These are phyloP conservation scores for Scutellaria barbata DNA, from an alignment of 257 asterid species.

Conservation along the genomic window DNA sequence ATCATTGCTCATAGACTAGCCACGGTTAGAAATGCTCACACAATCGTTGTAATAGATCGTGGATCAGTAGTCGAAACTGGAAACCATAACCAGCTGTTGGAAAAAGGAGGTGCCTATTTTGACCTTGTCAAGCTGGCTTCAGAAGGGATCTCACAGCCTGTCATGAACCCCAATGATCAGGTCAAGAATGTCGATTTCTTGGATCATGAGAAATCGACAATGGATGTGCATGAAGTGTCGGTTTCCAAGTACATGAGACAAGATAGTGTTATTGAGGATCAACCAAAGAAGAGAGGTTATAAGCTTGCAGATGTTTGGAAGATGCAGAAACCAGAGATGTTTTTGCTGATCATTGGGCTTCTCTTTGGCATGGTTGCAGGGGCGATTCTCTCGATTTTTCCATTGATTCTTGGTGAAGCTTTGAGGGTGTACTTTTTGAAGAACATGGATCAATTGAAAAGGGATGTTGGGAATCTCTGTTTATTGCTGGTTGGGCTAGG, in stretches of 20 bases:
- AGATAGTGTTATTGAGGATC: constrained; percentile 39
- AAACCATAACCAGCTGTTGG: constrained; percentile 66
- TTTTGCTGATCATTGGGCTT: constrained; percentile 54
- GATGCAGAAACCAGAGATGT: constrained; percentile 66
- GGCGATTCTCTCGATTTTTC: constrained; percentile 83
- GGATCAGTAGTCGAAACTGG: constrained; percentile 77
- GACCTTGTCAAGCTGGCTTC: constrained; percentile 76
- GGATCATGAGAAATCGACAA: constrained; percentile 31
- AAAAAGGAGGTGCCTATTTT: constrained; percentile 61
- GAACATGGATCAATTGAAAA: constrained; percentile 45
- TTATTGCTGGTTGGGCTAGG: constrained; percentile 72
- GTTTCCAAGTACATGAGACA: constrained; percentile 42
- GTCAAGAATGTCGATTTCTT: constrained; percentile 36
- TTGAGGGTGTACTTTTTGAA: constrained; percentile 62
- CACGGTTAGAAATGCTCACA: constrained; percentile 71
- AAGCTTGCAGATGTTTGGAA: constrained; percentile 61
- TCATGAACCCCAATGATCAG: constrained; percentile 32
- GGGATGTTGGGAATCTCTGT: constrained; percentile 64
- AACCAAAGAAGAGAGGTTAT: constrained; percentile 43
- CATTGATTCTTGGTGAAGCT: constrained; percentile 75
- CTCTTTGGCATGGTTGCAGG: constrained; percentile 68
- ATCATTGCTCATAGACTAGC: constrained; percentile 83
- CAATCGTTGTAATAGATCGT: constrained; percentile 63
- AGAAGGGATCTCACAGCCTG: constrained; percentile 55
- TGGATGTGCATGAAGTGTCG: constrained; percentile 44